Evolutionary conservation across 2,329 filamentous ascomycete species (phyloP).

Genomic region (Aspergillus novoparasiticus): DNA sequence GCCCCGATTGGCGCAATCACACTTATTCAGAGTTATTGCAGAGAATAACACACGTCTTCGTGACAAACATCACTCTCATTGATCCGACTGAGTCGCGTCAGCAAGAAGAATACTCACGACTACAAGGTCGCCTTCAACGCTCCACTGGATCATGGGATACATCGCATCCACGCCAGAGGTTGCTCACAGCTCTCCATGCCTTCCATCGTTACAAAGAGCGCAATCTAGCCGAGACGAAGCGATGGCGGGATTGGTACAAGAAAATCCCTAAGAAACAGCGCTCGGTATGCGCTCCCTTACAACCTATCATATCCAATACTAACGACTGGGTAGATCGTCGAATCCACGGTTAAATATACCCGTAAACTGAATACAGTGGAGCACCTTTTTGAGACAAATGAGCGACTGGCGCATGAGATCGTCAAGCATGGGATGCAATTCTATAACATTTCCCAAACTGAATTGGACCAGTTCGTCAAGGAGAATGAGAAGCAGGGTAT

Average conservation of each 20-base stretch:
- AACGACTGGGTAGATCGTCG: constrained; percentile 50
- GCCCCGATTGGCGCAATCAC: not conserved
- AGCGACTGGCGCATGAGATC: constrained; percentile 50
- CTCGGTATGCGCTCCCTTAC: constrained; percentile 7
- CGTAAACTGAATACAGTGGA: constrained; percentile 54
- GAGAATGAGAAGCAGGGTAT: constrained; percentile 40
- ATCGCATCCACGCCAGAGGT: constrained; percentile 29
- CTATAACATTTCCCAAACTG: constrained; percentile 48
- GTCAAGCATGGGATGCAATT: constrained; percentile 49
- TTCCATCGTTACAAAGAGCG: constrained; percentile 28
- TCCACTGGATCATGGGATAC: constrained; percentile 19
- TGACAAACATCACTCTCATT: constrained; percentile 16
- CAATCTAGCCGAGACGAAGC: constrained; percentile 21
- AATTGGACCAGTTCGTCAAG: constrained; percentile 49
- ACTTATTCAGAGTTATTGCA: too few relatives aligned
- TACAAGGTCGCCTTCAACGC: constrained; percentile 21
- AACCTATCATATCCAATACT: not conserved
- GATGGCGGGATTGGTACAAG: constrained; percentile 26
- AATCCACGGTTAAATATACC: constrained; percentile 60
- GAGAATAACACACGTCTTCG: constrained; percentile 15
- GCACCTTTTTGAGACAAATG: constrained; percentile 49
- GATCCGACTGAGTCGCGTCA: not conserved
- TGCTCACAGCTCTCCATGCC: constrained; percentile 29
- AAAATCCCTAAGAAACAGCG: constrained; percentile 22
- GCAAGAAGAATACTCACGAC: constrained; percentile 16